Evolutionary conservation across 2,329 filamentous ascomycete species (phyloP), one percentile per base, ranked within the genome.

Genomic region (Sclerotinia borealis): DNA sequence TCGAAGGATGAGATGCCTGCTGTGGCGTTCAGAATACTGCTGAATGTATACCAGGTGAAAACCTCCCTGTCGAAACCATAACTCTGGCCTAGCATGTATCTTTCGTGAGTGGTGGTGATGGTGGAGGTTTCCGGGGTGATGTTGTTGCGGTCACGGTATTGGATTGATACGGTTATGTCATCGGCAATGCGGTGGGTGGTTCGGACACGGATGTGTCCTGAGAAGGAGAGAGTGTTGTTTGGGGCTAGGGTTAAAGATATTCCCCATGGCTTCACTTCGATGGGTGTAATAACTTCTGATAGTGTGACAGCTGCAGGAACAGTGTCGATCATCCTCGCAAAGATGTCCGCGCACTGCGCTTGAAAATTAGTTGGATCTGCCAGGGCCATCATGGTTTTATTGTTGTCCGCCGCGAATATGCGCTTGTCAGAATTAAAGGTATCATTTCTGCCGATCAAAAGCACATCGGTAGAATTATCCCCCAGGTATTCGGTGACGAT

Each of bases 251-350:
- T 1, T 5, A 58, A 13, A 13, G n/a, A 0, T 11, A 58, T 34
- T 2, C 9, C 8, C 13, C 11, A 34, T 58, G 54, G 54, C 39
- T 58, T 58, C 13, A 58, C 39, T 45, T 56, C 54, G 8, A 45
- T 85, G 85, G 84, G 82, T 4, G 74, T 72, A 63, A 87, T 79
- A 1, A 80, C 77, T 36, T 81, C 80, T 0, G 80, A 79, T 4
- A 87, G 77, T 0, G 74, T 74, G 10, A 85, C 81, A 2, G 75
- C 75, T 3, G 72, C 70, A 2, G 85, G 84, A 0, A 87, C 83
- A 2, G 81, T 78, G 11, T 87, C 81, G 63, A 86, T 82, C 84
- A 87, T 82, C 69, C 81, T 81, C 70, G 83, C 80, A 36, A 87
- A 74, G 4, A 86, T 76, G 6, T 70, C 75, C 65, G 77, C 74